phyloP scores from a whole-genome alignment of 2,329 filamentous ascomycete species.

The Calonectria pauciramosa region DNA sequence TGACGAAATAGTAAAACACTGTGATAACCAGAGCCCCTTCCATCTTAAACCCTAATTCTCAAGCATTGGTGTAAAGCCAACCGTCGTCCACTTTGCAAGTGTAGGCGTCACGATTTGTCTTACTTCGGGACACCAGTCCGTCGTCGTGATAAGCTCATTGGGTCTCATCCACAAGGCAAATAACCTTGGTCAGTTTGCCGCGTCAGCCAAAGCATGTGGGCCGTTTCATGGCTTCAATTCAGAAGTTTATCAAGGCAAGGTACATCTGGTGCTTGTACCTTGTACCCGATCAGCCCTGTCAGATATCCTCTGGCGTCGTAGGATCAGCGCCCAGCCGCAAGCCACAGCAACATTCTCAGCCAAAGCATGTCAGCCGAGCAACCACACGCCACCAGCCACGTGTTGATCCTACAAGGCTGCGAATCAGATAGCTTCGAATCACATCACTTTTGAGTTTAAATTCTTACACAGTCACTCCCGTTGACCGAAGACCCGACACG shows the following conservation, averaged over 20 bases:
- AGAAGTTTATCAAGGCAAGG: not conserved
- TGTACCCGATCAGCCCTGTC: not conserved
- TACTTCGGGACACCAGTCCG: not conserved
- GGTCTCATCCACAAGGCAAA: too few relatives aligned
- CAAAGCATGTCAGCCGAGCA: not conserved
- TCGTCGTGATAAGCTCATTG: not conserved
- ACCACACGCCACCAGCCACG: not conserved
- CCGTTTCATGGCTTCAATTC: too few relatives aligned
- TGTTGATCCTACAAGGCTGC: not conserved
- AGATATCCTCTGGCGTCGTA: too few relatives aligned
- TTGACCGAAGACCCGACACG: not conserved
- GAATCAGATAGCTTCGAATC: not conserved
- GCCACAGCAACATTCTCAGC: not conserved
- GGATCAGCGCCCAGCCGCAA: not conserved
- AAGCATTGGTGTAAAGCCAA: not conserved
- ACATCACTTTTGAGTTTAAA: not conserved
- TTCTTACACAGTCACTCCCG: not conserved
- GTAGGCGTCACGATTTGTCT: not conserved
- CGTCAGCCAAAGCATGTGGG: not conserved
- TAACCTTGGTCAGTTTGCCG: not conserved
- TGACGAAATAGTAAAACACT: not conserved
- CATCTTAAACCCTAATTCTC: not conserved
- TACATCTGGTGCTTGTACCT: not conserved
- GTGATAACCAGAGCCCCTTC: not conserved
- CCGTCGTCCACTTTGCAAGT: not conserved